Evolutionary conservation across 1,284 basidiomycete species (phyloP).

Genomic region (Phellopilus nigrolimitatus): DNA sequence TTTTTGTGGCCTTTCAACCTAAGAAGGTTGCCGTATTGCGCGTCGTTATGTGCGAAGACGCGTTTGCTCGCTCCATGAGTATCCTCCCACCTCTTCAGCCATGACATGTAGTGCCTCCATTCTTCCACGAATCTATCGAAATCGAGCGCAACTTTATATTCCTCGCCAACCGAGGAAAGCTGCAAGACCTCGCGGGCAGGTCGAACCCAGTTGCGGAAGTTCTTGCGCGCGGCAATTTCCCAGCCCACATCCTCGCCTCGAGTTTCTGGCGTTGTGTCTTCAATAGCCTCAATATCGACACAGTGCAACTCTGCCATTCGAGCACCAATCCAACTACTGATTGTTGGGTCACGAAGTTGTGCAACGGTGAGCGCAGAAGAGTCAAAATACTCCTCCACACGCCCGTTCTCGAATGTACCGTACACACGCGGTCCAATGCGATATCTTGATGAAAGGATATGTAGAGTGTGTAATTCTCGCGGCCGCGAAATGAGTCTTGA

Average conservation of each 20-base stretch:
- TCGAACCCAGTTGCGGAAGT: constrained; percentile 59
- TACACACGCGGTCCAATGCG: constrained; percentile 87
- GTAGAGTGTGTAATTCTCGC: constrained; percentile 80
- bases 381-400: constrained; percentile 91
- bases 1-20: constrained; percentile 57
- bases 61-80: constrained; percentile 50
- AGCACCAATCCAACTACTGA: constrained; percentile 80
- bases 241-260: constrained; percentile 45
- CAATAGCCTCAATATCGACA: constrained; percentile 74
- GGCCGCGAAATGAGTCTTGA: constrained; percentile 80
- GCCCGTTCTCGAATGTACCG: constrained; percentile 91
- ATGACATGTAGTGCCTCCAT: constrained; percentile 66
- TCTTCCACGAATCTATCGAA: constrained; percentile 57
- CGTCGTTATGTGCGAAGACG: constrained; percentile 87
- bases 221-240: constrained; percentile 56
- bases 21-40: constrained; percentile 92
- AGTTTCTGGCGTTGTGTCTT: constrained; percentile 36
- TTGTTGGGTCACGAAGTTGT: constrained; percentile 70
- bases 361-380: constrained; percentile 72
- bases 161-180: constrained; percentile 43
- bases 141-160: constrained; percentile 47
- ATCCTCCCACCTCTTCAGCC: constrained; percentile 60
- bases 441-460: constrained; percentile 82
- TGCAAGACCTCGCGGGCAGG: constrained; percentile 60
- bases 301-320: constrained; percentile 92